A percentile compares a stretch with the other conserved stretches of the same genome.
phyloP scores from a whole-genome alignment of 768 basidiomycete species.

The Hirschioporus abietinus region DNA sequence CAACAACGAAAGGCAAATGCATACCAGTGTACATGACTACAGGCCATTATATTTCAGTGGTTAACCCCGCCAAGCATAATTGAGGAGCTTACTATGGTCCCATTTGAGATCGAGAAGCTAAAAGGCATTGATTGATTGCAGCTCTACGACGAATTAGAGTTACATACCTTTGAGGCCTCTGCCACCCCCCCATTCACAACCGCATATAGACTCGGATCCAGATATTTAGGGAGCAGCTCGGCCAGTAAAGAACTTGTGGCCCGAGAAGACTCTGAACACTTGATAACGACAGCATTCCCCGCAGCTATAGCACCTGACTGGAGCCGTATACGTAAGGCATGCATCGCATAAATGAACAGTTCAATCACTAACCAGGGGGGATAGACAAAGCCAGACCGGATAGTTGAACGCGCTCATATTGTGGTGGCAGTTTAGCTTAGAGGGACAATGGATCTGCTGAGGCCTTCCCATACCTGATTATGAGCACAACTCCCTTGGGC shows the following conservation, averaged over 20 bases:
- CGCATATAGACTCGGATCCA: slow-evolving; percentile 58
- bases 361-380: slow-evolving; percentile 45
- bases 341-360: background rate
- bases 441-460: background rate
- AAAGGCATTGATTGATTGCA: background rate
- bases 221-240: slow-evolving; percentile 67
- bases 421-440: background rate
- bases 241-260: slow-evolving; percentile 52
- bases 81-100: slow-evolving; percentile 27
- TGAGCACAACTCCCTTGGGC: slow-evolving; percentile 68
- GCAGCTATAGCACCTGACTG: slow-evolving; percentile 67
- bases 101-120: slow-evolving; percentile 52
- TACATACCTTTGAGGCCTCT: slow-evolving; percentile 51
- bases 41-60: slow-evolving; percentile 1
- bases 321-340: slow-evolving; percentile 16
- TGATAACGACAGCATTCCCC: slow-evolving; percentile 66
- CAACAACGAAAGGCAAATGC: slow-evolving; percentile 14
- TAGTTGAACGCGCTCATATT: slow-evolving; percentile 59
- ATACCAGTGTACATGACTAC: slow-evolving; percentile 47
- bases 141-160: background rate
- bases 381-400: slow-evolving; percentile 54
- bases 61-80: slow-evolving; percentile 11
- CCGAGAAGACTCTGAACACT: slow-evolving; percentile 69
- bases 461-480: slow-evolving; percentile 34
- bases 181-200: slow-evolving; percentile 65